Evolutionary conservation across 75 land plant genomes (phyloP), one percentile per base, ranked within the genome.

Genomic region (Picea sitchensis): DNA sequence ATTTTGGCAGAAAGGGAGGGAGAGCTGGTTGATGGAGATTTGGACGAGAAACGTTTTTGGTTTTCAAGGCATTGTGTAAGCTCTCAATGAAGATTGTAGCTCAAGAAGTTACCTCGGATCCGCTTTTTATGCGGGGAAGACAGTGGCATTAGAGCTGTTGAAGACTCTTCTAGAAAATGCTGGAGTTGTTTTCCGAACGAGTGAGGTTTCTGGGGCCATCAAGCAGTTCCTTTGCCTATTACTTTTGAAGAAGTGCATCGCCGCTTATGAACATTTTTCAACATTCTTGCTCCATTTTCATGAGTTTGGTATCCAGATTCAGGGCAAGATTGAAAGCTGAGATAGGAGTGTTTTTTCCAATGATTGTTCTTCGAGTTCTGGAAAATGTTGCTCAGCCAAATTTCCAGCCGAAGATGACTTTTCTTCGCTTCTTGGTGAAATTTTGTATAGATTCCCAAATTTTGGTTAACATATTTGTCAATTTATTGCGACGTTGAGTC

Each of bases 401-500:
- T 80, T 93, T 84, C 82, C 95, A 93, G 80, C 99, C 93, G 84
- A 98, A 98, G 84, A 98, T 91, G 90, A 96, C 92, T 78, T 98
- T 98, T 56, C 91, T 98, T 71, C 91, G 92, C 20, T 98, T 98
- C 83, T 44, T 98, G 80, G 98, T 95, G 59, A 98, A 98, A 86
- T 93, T 98, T 11, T 95, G 93, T 65, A 82, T 89, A 57, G 98
- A 98, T 87, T 92, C 98, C 65, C 99, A 95, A 77, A 93, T 98
- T 61, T 81, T 98, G 75, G 98, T 98, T 18, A 98, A 98, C 76
- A 92, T 98, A 36, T 98, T 98, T 79, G 85, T 98, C 73, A 98
- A 98, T 78, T 98, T 98, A 98, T 71, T 98, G 99, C 86, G 99
- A 98, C 87, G 98, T 98, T 60, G 87, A 95, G 75, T 91, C 99